A percentile compares a stretch with the other conserved stretches of the same genome.
Conservation (phyloP, 192 early-diverging fungal species). For the Gamsiella multidivaricata region DNA sequence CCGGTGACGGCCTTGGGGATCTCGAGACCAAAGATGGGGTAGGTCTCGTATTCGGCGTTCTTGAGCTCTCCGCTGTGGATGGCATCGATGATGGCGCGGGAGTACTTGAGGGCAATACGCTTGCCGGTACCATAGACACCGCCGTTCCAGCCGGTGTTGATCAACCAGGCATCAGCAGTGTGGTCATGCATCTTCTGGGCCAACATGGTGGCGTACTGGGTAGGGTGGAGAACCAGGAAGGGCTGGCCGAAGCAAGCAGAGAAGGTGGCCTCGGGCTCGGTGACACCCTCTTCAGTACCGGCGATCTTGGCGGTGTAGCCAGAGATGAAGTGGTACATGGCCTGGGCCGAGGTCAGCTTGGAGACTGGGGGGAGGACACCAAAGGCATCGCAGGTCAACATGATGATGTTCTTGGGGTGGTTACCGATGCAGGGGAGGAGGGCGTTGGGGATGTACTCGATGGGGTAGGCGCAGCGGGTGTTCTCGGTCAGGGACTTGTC, state of each 20-base stretch:
- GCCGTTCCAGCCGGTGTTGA: conserved; percentile 99
- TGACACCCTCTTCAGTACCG: conserved; percentile 95
- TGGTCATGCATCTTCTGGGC: conserved; percentile 93
- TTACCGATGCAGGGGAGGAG: conserved; percentile 91
- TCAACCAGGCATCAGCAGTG: conserved; percentile 91
- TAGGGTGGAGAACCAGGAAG: conserved; percentile 96
- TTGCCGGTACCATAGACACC: conserved; percentile 93
- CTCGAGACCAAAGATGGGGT: conserved; percentile 89
- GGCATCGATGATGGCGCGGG: conserved; percentile 96
- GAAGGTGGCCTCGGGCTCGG: conserved; percentile 92
- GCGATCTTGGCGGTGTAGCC: conserved; percentile 99
- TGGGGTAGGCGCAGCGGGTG: conserved; percentile 96
- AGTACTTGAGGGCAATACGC: conserved; percentile 97
- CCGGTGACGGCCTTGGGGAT: conserved; percentile 87
- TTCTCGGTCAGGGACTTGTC: conserved; percentile 91
- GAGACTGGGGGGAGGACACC: conserved; percentile 94
- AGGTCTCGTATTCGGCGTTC: conserved; percentile 85
- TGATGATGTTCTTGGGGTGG: conserved; percentile 95
- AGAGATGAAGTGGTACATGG: conserved; percentile 98
- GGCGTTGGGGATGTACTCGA: conserved; percentile 93
- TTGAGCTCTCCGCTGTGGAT: conserved; percentile 94
- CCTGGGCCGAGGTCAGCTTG: conserved; percentile 88
- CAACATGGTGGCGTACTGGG: conserved; percentile 96
- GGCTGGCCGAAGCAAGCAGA: conserved; percentile 94
- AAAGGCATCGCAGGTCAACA: conserved; percentile 97